phyloP scores from a whole-genome alignment of 148 eudicot genomes.

The Cornus florida region DNA sequence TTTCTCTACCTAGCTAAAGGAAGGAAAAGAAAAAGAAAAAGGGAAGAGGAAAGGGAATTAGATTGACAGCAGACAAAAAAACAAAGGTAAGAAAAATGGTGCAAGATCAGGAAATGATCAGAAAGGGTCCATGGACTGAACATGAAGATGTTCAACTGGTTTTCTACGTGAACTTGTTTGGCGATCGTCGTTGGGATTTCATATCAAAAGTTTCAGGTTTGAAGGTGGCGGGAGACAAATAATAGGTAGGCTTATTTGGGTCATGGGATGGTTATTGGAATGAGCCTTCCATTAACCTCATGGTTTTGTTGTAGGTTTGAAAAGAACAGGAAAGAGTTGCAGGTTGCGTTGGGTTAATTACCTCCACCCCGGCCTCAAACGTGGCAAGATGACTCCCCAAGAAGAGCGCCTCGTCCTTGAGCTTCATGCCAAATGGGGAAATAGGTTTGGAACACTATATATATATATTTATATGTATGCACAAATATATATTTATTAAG shows the following conservation, averaged over 20 bases:
- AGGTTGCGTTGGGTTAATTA: constrained; percentile 96
- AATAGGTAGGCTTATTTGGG: constrained; percentile 67
- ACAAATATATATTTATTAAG: too few species aligned
- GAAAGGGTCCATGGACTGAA: constrained; percentile 98
- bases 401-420: constrained; percentile 84
- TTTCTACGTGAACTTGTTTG: constrained; percentile 86
- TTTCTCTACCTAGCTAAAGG: not conserved
- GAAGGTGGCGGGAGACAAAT: constrained; percentile 99
- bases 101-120: constrained; percentile 40
- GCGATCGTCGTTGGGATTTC: constrained; percentile 99
- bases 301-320: constrained; percentile 61
- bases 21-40: not conserved
- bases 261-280: constrained; percentile 31
- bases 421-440: constrained; percentile 89
- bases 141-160: constrained; percentile 83
- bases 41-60: constrained; percentile 6
- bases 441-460: constrained; percentile 47
- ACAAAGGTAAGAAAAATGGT: constrained; percentile 29
- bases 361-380: constrained; percentile 84
- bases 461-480: too few species aligned
- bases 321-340: constrained; percentile 97
- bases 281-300: constrained; percentile 18
- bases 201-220: constrained; percentile 99
- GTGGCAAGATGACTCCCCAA: constrained; percentile 83
- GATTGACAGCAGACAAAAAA: not conserved